Percentiles rank a stretch among this genome's conserved stretches.
These are phyloP conservation scores for Kluyveromyces nonfermentans DNA, from an alignment of 805 yeast species.

Conservation along the genomic window DNA sequence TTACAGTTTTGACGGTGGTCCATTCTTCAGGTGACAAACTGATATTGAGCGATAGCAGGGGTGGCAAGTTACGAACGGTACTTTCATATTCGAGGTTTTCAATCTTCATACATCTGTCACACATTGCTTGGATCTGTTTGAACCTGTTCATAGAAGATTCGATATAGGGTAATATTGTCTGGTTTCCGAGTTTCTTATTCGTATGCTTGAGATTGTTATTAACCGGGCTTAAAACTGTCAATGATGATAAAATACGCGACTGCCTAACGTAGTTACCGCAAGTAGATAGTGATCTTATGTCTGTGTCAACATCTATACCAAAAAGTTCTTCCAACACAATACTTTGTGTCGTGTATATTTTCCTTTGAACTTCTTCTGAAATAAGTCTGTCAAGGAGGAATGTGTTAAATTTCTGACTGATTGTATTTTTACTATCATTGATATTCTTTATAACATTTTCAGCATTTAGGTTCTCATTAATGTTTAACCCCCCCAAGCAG, in stretches of 20 bases:
- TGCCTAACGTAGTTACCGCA: slow-evolving; percentile 19
- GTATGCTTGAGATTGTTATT: slow-evolving; percentile 20
- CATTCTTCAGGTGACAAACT: slow-evolving; percentile 47
- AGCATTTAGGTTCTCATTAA: not conserved
- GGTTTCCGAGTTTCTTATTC: slow-evolving; percentile 27
- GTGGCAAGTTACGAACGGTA: slow-evolving; percentile 49
- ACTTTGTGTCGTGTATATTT: slow-evolving; percentile 11
- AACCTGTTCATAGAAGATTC: slow-evolving; percentile 51
- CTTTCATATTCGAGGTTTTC: slow-evolving; percentile 49
- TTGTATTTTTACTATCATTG: not conserved
- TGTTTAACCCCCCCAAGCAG: not conserved
- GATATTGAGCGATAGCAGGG: slow-evolving; percentile 53
- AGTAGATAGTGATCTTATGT: slow-evolving; percentile 12
- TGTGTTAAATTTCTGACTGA: slow-evolving; percentile 20
- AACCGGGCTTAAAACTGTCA: slow-evolving; percentile 22
- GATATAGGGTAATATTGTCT: slow-evolving; percentile 44
- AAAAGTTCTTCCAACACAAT: slow-evolving; percentile 24
- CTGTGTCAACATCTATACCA: slow-evolving; percentile 20
- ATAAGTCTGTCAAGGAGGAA: slow-evolving; percentile 18
- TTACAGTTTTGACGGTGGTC: slow-evolving; percentile 38
- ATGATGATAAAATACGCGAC: slow-evolving; percentile 15
- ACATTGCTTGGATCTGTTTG: slow-evolving; percentile 41
- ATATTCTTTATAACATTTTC: not conserved
- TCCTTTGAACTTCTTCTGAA: slow-evolving; percentile 21
- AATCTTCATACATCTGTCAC: slow-evolving; percentile 41